phyloP scores from a whole-genome alignment of 2,329 filamentous ascomycete species.

The Chrysoporthe deuterocubensis region DNA sequence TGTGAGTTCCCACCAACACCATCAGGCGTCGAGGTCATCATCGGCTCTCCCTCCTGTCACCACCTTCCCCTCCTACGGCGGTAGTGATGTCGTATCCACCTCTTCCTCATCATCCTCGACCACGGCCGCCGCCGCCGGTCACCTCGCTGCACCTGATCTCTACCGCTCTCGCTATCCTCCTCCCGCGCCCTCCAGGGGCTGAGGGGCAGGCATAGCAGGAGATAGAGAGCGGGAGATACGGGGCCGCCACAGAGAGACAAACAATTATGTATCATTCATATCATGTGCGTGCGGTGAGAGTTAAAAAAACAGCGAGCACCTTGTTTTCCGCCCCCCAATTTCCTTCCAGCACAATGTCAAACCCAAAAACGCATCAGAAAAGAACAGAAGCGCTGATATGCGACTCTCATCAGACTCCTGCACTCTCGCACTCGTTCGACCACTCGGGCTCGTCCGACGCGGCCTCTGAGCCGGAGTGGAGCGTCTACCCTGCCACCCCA shows the following conservation, averaged over 20 bases:
- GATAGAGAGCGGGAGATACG: neutral
- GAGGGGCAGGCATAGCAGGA: neutral
- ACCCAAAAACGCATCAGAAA: neutral
- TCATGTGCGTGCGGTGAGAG: constrained; percentile 25
- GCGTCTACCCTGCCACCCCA: constrained; percentile 71
- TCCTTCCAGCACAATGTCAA: neutral
- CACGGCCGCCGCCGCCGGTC: constrained; percentile 23
- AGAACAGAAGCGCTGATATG: constrained; percentile 49
- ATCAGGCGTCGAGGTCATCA: constrained; percentile 17
- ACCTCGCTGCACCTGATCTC: constrained; percentile 30
- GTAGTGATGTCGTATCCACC: constrained; percentile 20
- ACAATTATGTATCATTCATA: constrained; percentile 7
- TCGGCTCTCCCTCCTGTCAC: constrained; percentile 31
- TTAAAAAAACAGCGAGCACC: constrained; percentile 11
- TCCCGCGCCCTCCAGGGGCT: constrained; percentile 22
- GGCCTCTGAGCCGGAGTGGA: constrained; percentile 62
- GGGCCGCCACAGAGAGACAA: neutral
- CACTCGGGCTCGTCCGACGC: constrained; percentile 55
- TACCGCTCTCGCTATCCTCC: constrained; percentile 30
- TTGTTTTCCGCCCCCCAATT: neutral
- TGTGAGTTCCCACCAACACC: constrained; percentile 63
- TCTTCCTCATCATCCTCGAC: constrained; percentile 26
- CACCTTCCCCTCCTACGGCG: constrained; percentile 32
- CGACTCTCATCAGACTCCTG: constrained; percentile 66
- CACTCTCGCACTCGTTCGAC: constrained; percentile 75